These are phyloP conservation scores for Rhodotorula sp. DNA, from an alignment of 1,284 basidiomycete genomes.

Conservation along the genomic window DNA sequence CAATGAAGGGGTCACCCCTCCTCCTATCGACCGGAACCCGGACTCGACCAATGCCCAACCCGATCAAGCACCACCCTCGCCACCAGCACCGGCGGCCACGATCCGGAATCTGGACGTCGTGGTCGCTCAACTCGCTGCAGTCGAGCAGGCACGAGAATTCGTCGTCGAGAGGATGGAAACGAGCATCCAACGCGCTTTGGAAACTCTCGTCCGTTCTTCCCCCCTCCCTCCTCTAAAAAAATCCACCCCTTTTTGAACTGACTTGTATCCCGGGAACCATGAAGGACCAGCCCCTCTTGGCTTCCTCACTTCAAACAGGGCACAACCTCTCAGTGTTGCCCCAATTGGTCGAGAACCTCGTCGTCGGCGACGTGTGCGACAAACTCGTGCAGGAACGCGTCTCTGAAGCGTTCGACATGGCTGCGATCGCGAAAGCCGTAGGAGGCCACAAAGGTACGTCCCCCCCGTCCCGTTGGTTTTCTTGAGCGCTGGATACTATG, in stretches of 20 bases:
- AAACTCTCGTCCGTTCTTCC: slow-evolving; percentile 55
- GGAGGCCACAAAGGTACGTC: slow-evolving; percentile 62
- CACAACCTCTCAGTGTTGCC: slow-evolving; percentile 85
- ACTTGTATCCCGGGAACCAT: background rate
- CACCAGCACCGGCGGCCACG: background rate
- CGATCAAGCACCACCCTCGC: slow-evolving; percentile 21
- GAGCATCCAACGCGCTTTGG: slow-evolving; percentile 75
- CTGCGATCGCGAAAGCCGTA: slow-evolving; percentile 77
- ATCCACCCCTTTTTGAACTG: background rate
- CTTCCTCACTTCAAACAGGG: slow-evolving; percentile 88
- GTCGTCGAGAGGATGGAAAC: slow-evolving; percentile 81
- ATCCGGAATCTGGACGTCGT: slow-evolving; percentile 67
- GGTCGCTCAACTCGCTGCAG: slow-evolving; percentile 64
- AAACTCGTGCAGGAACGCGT: slow-evolving; percentile 60
- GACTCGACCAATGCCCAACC: background rate
- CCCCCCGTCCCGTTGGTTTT: too few species aligned
- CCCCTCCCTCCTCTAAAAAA: background rate
- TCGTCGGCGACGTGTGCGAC: slow-evolving; percentile 76
- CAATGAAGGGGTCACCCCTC: background rate
- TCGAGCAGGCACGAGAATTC: slow-evolving; percentile 65
- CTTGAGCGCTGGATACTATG: background rate
- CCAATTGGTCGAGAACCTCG: slow-evolving; percentile 72
- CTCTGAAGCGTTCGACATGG: slow-evolving; percentile 65
- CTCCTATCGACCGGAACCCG: background rate
- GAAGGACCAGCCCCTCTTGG: slow-evolving; percentile 85